A percentile compares a stretch with the other conserved stretches of the same genome.
Conservation (phyloP, 305 asterid species). For the Solanum hybrid region DNA sequence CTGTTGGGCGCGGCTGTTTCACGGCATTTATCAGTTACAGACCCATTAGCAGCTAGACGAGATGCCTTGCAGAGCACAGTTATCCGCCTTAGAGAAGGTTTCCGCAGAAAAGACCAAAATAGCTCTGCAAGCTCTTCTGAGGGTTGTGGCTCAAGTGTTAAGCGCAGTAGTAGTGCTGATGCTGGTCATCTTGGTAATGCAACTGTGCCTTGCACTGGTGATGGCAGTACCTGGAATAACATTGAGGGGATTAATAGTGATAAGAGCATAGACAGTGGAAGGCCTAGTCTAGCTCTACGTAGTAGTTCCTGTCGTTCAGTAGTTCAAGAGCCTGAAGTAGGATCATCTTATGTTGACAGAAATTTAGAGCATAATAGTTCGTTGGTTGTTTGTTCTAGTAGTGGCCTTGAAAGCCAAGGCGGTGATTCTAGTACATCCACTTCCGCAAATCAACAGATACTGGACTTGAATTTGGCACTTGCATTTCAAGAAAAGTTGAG, state of each 20-base stretch:
- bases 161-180: constrained; percentile 98
- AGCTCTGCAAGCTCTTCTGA: constrained; percentile 96
- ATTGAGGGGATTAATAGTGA: constrained; percentile 84
- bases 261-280: constrained; percentile 89
- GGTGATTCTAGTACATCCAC: constrained; percentile 82
- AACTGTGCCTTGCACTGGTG: constrained; percentile 64
- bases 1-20: constrained; percentile 95
- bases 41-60: constrained; percentile 91
- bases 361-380: constrained; percentile 52
- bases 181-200: constrained; percentile 78
- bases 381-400: constrained; percentile 80
- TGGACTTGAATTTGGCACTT: constrained; percentile 84
- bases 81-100: constrained; percentile 92
- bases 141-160: constrained; percentile 96
- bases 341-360: constrained; percentile 67
- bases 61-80: constrained; percentile 96
- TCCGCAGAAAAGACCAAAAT: constrained; percentile 84
- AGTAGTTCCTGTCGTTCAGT: constrained; percentile 90
- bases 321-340: constrained; percentile 89
- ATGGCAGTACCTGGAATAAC: constrained; percentile 67
- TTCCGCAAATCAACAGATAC: constrained; percentile 61
- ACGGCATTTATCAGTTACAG: constrained; percentile 79
- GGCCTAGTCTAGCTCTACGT: constrained; percentile 74
- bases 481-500: constrained; percentile 84
- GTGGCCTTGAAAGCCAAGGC: constrained; percentile 96